Evolutionary conservation across 2,329 filamentous ascomycete species (phyloP), one percentile per base, ranked within the genome.

Genomic region (Ophiocordyceps unilateralis): DNA sequence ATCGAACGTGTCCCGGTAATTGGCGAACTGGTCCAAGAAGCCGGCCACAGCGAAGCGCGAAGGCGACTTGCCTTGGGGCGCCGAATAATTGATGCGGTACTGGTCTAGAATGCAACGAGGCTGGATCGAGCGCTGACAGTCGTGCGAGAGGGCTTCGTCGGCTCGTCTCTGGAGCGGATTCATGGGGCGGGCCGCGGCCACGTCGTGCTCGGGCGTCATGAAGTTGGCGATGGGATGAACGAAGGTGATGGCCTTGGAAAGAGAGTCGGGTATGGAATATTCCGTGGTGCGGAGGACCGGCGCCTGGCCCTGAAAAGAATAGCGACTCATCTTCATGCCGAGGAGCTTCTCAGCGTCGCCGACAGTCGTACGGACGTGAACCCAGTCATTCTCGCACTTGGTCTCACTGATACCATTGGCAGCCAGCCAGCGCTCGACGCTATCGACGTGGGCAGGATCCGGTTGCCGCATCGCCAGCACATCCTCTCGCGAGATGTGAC

Each of bases 141-240:
- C n/a, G 41, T 44, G 37, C 39, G 43, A n/a, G 22, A 39, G 11
- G n/a, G 20, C 7, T 7, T 19, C 39, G 21, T 15, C 17, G 20
- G 21, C 19, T 17, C 17, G 23, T n/a, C 6, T 24, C 17, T 17
- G 23, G 22, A 40, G 39, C 39, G 39, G 6, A 2, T 8, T 22
- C 15, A 36, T 17, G 11, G 17, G 14, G 12, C 32, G 32, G 36
- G 19, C 4, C 2, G 36, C 19, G 5, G 39, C 39, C 9, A 56
- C 43, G 28, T 55, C 53, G 41, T 55, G 56, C 41, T 52, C 60
- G 2, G 66, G 66, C 3, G 58, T 55, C 62, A 70, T 65, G 44
- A 72, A 72, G 55, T 71, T 66, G 44, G 60, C 56, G 37, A 72
- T 52, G 0, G 69, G 69, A 36, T 68, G 62, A 23, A 72, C 56